Evolutionary conservation across 305 asterid species (phyloP), one percentile per base, ranked within the genome.

Genomic region (Fraxinus greggii): DNA sequence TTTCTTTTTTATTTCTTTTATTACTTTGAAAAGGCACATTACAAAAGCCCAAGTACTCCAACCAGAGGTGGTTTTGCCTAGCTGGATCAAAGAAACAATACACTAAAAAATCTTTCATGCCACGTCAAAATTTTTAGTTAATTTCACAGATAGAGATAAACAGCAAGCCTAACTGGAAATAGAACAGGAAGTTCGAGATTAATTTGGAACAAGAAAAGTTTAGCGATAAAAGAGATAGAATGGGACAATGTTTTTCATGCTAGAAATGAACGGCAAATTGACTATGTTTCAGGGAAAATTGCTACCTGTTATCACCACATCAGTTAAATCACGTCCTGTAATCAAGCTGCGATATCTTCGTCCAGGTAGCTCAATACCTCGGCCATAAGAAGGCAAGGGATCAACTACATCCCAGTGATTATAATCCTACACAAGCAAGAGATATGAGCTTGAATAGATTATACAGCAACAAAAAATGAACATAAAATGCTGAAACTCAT

Each of bases 321-420:
- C 99, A 12, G 90, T 92, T 83, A 96, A 84, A 85, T 96, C 89
- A 63, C 85, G 89, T 79, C 97, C 99, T 5, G 86, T 86, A 78
- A 96, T 92, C 86, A 96, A 86, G 87, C 99, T 93, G 26, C 98
- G 95, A 84, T 96, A 96, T 86, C 97, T 88, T 86, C 86, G 84
- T 72, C 98, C 98, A 3, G 96, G 88, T 69, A 87, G 87, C 81
- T 96, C 99, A 32, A 91, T 91, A 80, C 95, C 95, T 87, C 95
- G 92, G 69, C 99, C 98, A 84, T 96, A 96, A 6, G 99, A 96
- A 79, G 98, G 98, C 75, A 96, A 86, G 4, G 99, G 95, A 13
- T 91, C 98, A 72, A 93, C 86, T 31, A 94, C 76, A 77, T 93
- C 98, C 99, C 99, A 96, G 31, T 90, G 95, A 78, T 45, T 72